Evolutionary conservation across 2,329 filamentous ascomycete genomes (phyloP), one percentile per base, ranked within the genome.

Genomic region (Elsinoe arachidis): DNA sequence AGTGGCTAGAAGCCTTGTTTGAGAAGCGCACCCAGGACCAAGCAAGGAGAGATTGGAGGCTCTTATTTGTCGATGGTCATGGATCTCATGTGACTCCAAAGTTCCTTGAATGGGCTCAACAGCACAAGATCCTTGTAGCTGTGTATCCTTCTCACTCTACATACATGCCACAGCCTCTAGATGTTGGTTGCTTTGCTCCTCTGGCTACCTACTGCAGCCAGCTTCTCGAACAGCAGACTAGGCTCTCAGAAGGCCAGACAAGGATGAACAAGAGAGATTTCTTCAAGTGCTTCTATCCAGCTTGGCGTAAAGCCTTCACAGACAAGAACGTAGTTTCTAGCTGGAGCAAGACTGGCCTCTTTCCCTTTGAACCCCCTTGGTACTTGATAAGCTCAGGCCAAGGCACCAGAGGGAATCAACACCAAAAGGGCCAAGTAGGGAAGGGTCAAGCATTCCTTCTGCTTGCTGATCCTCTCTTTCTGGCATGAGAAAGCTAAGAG

Each of bases 161-260:
- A 14, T 56, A 64, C 58, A 47, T 38, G 33, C 26, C 61, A 17
- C 60, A 64, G 59, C 63, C 61, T 33, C 44, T 63, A 12, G 61
- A 65, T 58, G 46, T 64, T 15, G 52, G 61, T 15, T 46, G 60
- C 14, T 61, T 63, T 39, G 37, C 55, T 14, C 61, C 60, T 46
- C 44, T 62, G 23, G 61, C 60, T 21, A 62, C 19, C n/a, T 61
- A 60, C 35, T 62, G 61, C 38, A 58, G 51, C 53, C 47, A 62
- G 46, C 10, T 46, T 11, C 53, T 61, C 2, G 56, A 61, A 15
- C 7, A 19, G 21, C 47, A 47, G 33, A 58, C 41, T 30, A 47
- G 41, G 30, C 34, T 43, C 26, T 56, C 26, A 12, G 37, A 56
- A 51, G 55, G 61, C 21, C 35, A 51, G 15, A 54, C 51, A 21